Base-by-base conservation (phyloP, 2,329 filamentous ascomycete genomes). In the Clonostachys byssicola region DNA sequence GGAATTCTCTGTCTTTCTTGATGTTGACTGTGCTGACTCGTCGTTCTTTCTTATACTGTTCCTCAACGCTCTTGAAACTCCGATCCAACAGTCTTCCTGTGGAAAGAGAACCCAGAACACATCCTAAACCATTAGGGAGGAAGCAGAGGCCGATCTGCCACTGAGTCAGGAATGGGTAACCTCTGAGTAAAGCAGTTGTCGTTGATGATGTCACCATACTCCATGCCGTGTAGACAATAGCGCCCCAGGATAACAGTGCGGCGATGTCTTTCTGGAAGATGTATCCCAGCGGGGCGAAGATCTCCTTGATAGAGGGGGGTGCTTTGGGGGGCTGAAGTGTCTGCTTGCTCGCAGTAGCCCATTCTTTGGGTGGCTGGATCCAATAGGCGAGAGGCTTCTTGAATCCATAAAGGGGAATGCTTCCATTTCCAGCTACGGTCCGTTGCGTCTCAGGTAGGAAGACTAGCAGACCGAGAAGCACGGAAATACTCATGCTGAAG, bases 131-230 rank as follows among this genome's bases (percentile, higher is more conserved):
- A 34, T 60, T 62, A 3, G 59, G 59, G 6, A 62, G 40, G 39
- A 58, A 62, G 2, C 49, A 51, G 1, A 62, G 51, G 8, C 60
- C 60, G 6, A 62, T 47, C 3, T 54, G 42, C 5, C 55, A 43
- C 34, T 62, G 54, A 45, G 42, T 51, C 1, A 62, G 55, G 3
- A 45, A 40, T 23, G 61, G 61, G 2, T 55, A 46, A 34, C 45
- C 20, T 41, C 66, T 60, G 48, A 73, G 65, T 4, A 68, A 43
- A 1, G 55, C 53, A 0, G 69, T 66, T 3, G 71, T 73, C 13
- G 61, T 68, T 2, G 68, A 64, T 8, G 17, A 48, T 8, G 67
- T 72, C 5, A 75, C 67, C 72, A 76, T 75, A 17, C 65, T 73
- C 70, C 71, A 75, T 12, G 69, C 62, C 0, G 73, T 63, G 43